Conservation (phyloP, 148 eudicot genomes). For the Arctostaphylos glauca region DNA sequence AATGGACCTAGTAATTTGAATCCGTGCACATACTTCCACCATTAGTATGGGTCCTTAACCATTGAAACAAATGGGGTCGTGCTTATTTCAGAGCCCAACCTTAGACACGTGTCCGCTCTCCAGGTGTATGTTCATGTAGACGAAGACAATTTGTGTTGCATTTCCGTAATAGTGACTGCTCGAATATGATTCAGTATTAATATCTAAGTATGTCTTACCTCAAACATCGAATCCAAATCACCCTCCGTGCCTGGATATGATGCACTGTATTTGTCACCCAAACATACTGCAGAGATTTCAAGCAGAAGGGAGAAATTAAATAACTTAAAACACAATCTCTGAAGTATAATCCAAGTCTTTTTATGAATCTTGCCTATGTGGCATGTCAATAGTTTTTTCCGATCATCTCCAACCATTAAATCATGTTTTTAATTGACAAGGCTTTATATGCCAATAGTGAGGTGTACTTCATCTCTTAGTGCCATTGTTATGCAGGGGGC, state of each 20-base stretch:
- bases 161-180: background rate
- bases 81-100: background rate
- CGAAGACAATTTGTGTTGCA: background rate
- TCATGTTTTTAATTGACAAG: background rate
- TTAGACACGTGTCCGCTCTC: background rate
- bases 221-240: background rate
- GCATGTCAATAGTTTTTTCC: background rate
- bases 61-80: background rate
- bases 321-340: background rate
- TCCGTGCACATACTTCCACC: background rate
- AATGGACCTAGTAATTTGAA: background rate
- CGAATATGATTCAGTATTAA: background rate
- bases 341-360: background rate
- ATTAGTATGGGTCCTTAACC: background rate
- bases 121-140: background rate
- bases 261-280: background rate
- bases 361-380: background rate
- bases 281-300: background rate
- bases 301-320: background rate
- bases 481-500: constrained; percentile 27
- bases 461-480: background rate
- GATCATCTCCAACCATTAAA: background rate
- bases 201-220: background rate
- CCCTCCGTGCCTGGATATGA: background rate
- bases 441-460: background rate